A percentile compares a stretch with the other conserved stretches of the same genome.
phyloP scores from a whole-genome alignment of 345 rosid genomes.

The Erucastrum elatum region DNA sequence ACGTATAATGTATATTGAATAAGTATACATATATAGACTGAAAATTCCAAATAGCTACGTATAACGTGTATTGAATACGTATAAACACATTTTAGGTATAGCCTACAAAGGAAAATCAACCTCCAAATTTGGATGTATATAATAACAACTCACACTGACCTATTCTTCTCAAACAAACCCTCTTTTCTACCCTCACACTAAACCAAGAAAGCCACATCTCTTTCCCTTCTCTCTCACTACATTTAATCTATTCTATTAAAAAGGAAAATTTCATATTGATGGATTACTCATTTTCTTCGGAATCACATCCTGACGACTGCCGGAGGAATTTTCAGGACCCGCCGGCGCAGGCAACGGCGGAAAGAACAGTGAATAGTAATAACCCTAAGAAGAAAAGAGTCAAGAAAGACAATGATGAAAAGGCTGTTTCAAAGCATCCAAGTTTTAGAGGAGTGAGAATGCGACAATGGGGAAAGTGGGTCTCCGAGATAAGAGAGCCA shows the following conservation, averaged over 20 bases:
- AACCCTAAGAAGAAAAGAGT: conserved; percentile 24
- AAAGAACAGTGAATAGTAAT: neutral
- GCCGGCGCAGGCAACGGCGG: conserved; percentile 15
- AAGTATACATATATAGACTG: neutral
- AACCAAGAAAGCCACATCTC: neutral
- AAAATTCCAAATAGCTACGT: neutral
- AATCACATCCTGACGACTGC: conserved; percentile 5
- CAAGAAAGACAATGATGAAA: conserved; percentile 29
- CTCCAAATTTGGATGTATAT: conserved; percentile 26
- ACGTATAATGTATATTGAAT: neutral
- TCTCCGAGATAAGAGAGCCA: conserved; percentile 93
- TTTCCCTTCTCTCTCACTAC: neutral
- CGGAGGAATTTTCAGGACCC: conserved; percentile 15
- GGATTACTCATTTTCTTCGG: conserved; percentile 19
- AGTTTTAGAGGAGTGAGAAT: conserved; percentile 82
- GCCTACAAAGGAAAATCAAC: conserved; percentile 22
- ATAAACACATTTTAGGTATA: conserved; percentile 14
- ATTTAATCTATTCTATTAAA: neutral
- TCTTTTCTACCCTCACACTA: conserved; percentile 9
- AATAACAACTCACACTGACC: conserved; percentile 35
- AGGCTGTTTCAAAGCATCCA: conserved; percentile 51
- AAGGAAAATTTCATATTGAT: neutral
- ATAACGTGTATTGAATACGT: conserved; percentile 2
- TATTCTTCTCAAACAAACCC: conserved; percentile 26
- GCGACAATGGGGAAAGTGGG: conserved; percentile 99